Evolutionary conservation across 805 yeast species (phyloP).

Genomic region (Candida suzukii): DNA sequence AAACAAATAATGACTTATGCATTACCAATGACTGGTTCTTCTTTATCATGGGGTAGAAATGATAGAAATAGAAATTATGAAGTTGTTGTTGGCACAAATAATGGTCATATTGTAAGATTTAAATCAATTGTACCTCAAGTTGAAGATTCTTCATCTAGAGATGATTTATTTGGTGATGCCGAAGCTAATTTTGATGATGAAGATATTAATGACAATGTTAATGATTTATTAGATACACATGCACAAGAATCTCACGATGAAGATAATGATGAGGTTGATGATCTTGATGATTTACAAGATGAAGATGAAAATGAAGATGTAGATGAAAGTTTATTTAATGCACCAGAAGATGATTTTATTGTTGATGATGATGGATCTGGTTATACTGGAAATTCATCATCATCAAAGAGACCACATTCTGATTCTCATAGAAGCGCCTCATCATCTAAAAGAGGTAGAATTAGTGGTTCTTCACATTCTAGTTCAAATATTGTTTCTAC

Average conservation of each 20-base stretch:
- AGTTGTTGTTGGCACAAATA: slow-evolving; percentile 35
- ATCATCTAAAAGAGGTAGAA: too few relatives aligned
- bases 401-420: too few relatives aligned
- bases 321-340: slow-evolving; percentile 25
- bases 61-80: slow-evolving; percentile 10
- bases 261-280: slow-evolving; percentile 21
- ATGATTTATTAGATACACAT: slow-evolving; percentile 7
- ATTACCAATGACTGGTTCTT: slow-evolving; percentile 14
- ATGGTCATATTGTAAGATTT: slow-evolving; percentile 31
- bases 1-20: slow-evolving; percentile 25
- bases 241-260: slow-evolving; percentile 13
- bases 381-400: background rate
- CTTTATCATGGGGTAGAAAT: slow-evolving; percentile 27
- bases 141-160: background rate
- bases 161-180: slow-evolving; percentile 6
- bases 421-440: background rate
- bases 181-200: slow-evolving; percentile 9
- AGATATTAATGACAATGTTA: slow-evolving; percentile 6
- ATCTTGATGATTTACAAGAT: slow-evolving; percentile 39
- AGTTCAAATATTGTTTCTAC: too few relatives aligned
- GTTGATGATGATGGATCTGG: slow-evolving; percentile 62
- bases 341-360: slow-evolving; percentile 46
- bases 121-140: slow-evolving; percentile 8
- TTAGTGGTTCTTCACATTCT: too few relatives aligned
- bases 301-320: slow-evolving; percentile 26